A percentile compares a stretch with the other conserved stretches of the same genome.
Conservation (phyloP, 352 stramenopile species). For the Globisporangium emineosum region DNA sequence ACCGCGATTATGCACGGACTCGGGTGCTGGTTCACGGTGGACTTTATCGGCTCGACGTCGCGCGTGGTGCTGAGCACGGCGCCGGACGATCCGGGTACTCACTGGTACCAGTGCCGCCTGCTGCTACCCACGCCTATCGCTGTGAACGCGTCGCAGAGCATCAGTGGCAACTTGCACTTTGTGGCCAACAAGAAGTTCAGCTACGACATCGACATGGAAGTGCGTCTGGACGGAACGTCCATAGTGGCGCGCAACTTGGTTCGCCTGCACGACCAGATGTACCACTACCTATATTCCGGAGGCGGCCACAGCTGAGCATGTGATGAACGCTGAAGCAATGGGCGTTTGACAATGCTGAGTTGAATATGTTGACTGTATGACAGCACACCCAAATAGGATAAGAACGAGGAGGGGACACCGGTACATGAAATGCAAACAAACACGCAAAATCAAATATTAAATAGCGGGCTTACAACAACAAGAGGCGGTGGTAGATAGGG, state of each 20-base stretch:
- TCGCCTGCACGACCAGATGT: slow-evolving; percentile 94
- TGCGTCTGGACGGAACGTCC: slow-evolving; percentile 84
- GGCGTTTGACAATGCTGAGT: not conserved
- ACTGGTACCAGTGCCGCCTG: slow-evolving; percentile 94
- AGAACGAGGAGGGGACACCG: not conserved
- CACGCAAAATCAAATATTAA: slow-evolving; percentile 11
- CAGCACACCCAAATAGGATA: not conserved
- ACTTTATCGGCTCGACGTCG: slow-evolving; percentile 91
- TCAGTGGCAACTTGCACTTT: slow-evolving; percentile 90
- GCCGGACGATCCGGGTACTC: slow-evolving; percentile 63
- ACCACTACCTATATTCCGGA: slow-evolving; percentile 87
- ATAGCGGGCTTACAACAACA: slow-evolving; percentile 10
- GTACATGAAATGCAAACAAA: slow-evolving; percentile 2
- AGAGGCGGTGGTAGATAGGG: not conserved
- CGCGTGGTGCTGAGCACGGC: slow-evolving; percentile 86
- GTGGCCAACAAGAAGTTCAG: slow-evolving; percentile 95
- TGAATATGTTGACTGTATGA: not conserved
- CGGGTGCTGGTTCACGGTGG: slow-evolving; percentile 98
- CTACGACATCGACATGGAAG: slow-evolving; percentile 92
- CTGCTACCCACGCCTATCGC: slow-evolving; percentile 89
- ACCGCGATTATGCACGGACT: slow-evolving; percentile 95
- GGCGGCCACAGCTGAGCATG: slow-evolving; percentile 9
- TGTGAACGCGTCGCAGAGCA: slow-evolving; percentile 86
- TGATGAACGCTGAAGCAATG: not conserved
- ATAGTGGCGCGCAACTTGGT: slow-evolving; percentile 85